A percentile compares a stretch with the other conserved stretches of the same genome.
These are phyloP conservation scores for Solanum arcanum DNA, from an alignment of 257 asterid species.

Conservation along the genomic window DNA sequence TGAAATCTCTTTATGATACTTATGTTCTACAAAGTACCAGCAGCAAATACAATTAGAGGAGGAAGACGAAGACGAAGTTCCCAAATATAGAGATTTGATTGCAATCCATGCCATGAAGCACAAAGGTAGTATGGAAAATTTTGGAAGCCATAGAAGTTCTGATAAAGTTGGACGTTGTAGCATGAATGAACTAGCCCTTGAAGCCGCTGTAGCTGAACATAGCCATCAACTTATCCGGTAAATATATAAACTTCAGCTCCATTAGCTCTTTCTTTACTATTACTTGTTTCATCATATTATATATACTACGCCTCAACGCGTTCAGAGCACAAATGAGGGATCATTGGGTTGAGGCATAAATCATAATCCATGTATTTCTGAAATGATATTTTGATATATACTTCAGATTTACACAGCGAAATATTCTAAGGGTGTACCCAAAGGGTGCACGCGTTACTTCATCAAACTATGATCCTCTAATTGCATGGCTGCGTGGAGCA, in stretches of 20 bases:
- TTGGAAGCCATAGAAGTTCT: not conserved
- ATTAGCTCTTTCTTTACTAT: not conserved
- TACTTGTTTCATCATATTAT: not conserved
- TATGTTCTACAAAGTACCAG: not conserved
- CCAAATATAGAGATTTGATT: constrained; percentile 10
- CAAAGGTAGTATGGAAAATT: constrained; percentile 1
- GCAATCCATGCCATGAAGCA: constrained; percentile 17
- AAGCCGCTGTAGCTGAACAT: not conserved
- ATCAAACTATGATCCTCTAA: constrained; percentile 12
- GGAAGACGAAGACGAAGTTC: not conserved
- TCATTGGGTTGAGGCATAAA: not conserved
- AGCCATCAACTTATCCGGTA: constrained; percentile 13
- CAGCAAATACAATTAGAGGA: not conserved
- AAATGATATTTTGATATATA: not conserved
- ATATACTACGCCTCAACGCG: not conserved
- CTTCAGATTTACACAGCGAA: constrained; percentile 13
- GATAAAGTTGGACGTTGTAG: constrained; percentile 18
- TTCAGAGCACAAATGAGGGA: not conserved
- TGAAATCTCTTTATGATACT: no score
- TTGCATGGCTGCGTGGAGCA: constrained; percentile 23
- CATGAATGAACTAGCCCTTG: constrained; percentile 13
- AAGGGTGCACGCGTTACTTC: constrained; percentile 13
- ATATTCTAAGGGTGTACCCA: constrained; percentile 15
- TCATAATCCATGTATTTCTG: no score
- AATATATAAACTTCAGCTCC: not conserved